Conservation (phyloP, 129 eudicot species). For the Solidago caesia region DNA sequence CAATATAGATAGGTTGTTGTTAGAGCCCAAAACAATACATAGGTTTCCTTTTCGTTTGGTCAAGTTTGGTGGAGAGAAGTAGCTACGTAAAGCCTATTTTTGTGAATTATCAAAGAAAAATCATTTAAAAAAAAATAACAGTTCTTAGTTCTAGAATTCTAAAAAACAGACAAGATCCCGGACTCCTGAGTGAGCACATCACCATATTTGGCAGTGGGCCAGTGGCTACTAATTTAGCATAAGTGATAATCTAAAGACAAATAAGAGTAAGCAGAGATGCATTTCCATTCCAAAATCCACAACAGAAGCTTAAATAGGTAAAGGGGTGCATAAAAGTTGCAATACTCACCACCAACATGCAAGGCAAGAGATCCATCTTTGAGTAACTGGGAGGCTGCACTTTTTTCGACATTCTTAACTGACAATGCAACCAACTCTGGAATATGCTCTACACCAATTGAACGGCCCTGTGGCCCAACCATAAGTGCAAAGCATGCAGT, state of each 20-base stretch:
- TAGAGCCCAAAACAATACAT: too few relatives aligned
- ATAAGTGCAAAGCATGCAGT: constrained; percentile 94
- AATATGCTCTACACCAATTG: constrained; percentile 92
- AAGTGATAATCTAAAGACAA: background rate
- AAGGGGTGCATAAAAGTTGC: background rate
- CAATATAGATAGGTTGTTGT: too few relatives aligned
- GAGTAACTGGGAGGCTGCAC: constrained; percentile 76
- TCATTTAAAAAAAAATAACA: background rate
- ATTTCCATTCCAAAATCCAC: background rate
- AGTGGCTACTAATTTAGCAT: background rate
- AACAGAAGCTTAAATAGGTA: background rate
- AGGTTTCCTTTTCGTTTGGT: too few relatives aligned
- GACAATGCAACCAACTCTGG: constrained; percentile 76
- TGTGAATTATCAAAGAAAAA: too few relatives aligned
- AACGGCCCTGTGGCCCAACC: constrained; percentile 91
- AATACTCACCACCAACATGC: constrained; percentile 76
- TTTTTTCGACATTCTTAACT: constrained; percentile 57
- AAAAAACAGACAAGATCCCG: background rate
- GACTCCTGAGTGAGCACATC: background rate
- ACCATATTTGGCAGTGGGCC: background rate
- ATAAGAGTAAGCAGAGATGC: background rate
- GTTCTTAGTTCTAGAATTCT: background rate
- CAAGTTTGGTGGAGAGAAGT: too few relatives aligned
- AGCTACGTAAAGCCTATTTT: too few relatives aligned
- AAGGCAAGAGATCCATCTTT: constrained; percentile 70